Evolutionary conservation across 768 basidiomycete species (phyloP).

Genomic region (Kwoniella dendrophila): DNA sequence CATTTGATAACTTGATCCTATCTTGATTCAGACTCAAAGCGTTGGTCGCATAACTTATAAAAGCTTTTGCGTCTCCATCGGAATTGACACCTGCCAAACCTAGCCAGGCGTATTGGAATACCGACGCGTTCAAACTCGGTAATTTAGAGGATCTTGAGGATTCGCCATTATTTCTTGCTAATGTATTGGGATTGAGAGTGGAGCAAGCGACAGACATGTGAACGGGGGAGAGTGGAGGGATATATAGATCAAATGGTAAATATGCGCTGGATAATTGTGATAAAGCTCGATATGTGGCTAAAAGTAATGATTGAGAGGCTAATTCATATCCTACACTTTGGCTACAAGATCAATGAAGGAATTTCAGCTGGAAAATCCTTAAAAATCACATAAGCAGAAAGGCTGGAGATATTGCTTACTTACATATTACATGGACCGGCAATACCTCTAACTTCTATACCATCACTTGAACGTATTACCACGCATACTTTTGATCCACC

Average conservation of each 20-base stretch:
- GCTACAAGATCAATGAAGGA: slow-evolving; percentile 14
- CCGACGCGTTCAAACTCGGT: slow-evolving; percentile 23
- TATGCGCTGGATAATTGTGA: slow-evolving; percentile 28
- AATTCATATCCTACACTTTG: slow-evolving; percentile 39
- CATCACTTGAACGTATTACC: slow-evolving; percentile 32
- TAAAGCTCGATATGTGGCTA: slow-evolving; percentile 44
- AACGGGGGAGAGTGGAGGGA: neutral
- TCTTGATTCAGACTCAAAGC: slow-evolving; percentile 26
- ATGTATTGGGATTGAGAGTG: slow-evolving; percentile 16
- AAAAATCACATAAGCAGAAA: neutral
- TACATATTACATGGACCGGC: slow-evolving; percentile 54
- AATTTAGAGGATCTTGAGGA: slow-evolving; percentile 17
- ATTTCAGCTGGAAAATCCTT: slow-evolving; percentile 1
- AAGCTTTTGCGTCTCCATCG: slow-evolving; percentile 28
- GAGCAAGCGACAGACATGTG: slow-evolving; percentile 8
- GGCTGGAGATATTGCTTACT: slow-evolving; percentile 4
- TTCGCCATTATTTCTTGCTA: neutral
- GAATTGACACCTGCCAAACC: slow-evolving; percentile 45
- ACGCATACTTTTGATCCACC: slow-evolving; percentile 51
- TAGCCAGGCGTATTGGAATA: slow-evolving; percentile 50
- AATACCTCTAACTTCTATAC: slow-evolving; percentile 30
- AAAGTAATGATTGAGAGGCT: slow-evolving; percentile 40
- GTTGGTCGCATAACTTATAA: slow-evolving; percentile 26
- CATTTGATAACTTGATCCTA: slow-evolving; percentile 48
- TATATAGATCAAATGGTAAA: slow-evolving; percentile 21